These are phyloP conservation scores for Suillus weaverae DNA, from an alignment of 768 basidiomycete genomes.

Conservation along the genomic window DNA sequence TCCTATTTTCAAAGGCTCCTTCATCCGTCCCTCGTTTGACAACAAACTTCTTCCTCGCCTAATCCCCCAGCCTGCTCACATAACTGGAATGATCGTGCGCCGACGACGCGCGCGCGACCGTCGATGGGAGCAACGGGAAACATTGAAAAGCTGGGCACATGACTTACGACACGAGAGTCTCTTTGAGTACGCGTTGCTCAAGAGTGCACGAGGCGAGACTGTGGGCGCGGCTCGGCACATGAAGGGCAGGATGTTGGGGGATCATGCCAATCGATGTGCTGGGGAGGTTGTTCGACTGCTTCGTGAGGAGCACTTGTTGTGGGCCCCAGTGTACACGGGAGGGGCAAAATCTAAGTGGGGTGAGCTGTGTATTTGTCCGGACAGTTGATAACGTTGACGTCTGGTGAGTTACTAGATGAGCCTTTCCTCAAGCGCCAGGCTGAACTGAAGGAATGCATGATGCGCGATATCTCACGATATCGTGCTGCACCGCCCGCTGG, in stretches of 20 bases:
- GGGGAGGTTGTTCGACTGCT: not conserved
- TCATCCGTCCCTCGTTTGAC: conserved; percentile 61
- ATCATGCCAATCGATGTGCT: not conserved
- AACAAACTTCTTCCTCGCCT: conserved; percentile 78
- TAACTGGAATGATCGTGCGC: conserved; percentile 66
- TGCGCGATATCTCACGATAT: conserved; percentile 43
- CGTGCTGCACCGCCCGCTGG: conserved; percentile 45
- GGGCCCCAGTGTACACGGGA: conserved; percentile 1
- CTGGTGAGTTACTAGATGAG: not conserved
- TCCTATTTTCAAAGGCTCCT: conserved; percentile 71
- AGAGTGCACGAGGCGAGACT: not conserved
- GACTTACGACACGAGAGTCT: conserved; percentile 37
- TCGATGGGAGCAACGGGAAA: conserved; percentile 39
- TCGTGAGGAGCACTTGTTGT: not conserved
- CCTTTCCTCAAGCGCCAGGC: not conserved
- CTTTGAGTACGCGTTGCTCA: conserved; percentile 37
- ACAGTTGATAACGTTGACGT: not conserved
- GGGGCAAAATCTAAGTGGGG: not conserved
- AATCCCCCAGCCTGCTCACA: conserved; percentile 72
- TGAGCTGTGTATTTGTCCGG: not conserved
- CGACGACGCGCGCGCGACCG: conserved; percentile 45
- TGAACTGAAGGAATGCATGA: conserved; percentile 33
- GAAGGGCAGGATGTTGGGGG: not conserved
- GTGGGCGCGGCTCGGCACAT: not conserved
- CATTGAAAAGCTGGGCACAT: conserved; percentile 33